Conservation (phyloP, 257 asterid genomes). For the Solanum corneliomulleri region DNA sequence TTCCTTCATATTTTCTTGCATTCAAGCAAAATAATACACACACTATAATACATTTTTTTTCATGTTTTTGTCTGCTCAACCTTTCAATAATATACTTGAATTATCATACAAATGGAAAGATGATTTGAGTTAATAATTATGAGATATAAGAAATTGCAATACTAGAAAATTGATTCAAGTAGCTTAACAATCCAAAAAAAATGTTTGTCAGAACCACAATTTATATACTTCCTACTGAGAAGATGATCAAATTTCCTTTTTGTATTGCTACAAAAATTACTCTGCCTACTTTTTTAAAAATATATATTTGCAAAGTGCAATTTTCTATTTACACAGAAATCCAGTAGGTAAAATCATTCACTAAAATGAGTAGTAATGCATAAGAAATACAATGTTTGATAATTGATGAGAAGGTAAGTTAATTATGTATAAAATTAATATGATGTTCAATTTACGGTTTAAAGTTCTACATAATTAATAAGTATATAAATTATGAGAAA, state of each 20-base stretch:
- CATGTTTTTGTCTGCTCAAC: background rate
- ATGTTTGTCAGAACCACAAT: background rate
- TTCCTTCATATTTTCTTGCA: background rate
- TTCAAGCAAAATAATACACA: background rate
- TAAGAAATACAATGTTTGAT: background rate
- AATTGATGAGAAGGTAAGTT: background rate
- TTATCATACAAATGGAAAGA: background rate
- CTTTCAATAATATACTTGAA: background rate
- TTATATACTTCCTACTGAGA: background rate
- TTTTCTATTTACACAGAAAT: background rate
- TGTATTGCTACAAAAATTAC: background rate
- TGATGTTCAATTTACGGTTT: background rate
- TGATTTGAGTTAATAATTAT: background rate
- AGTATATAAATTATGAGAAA: too few relatives aligned
- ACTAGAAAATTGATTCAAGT: background rate
- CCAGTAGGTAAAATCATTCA: background rate
- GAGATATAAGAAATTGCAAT: background rate
- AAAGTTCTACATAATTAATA: too few relatives aligned
- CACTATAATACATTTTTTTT: background rate
- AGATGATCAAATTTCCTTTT: background rate
- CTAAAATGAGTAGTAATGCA: background rate
- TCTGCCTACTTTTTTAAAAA: too few relatives aligned
- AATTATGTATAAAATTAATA: too few relatives aligned
- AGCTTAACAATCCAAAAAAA: background rate
- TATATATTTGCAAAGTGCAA: too few relatives aligned